Evolutionary conservation across 495 filamentous ascomycete genomes (phyloP).

Genomic region (Penicillium bialowiezense): DNA sequence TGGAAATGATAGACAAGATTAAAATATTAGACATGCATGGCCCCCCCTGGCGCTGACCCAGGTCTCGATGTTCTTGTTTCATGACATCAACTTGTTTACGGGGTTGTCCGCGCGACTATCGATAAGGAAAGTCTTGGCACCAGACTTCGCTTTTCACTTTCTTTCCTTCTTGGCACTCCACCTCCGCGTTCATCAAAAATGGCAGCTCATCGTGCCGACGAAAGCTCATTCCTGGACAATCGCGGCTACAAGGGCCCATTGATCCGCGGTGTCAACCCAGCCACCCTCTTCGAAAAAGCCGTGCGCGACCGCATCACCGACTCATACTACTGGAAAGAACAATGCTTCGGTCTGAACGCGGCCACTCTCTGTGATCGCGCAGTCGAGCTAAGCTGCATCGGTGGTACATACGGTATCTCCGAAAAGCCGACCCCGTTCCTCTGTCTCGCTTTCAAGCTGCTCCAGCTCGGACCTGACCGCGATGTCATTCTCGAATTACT

Average conservation of each 20-base stretch:
- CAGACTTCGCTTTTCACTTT: constrained; percentile 12
- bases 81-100: constrained; percentile 31
- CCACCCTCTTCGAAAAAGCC: constrained; percentile 85
- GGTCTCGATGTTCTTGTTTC: constrained; percentile 21
- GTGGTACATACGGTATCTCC: constrained; percentile 76
- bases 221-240: constrained; percentile 73
- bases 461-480: constrained; percentile 78
- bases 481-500: constrained; percentile 83
- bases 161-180: not conserved
- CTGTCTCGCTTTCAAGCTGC: constrained; percentile 90
- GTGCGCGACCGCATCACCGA: constrained; percentile 93
- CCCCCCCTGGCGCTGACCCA: not conserved
- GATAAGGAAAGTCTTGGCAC: constrained; percentile 37
- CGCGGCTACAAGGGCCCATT: constrained; percentile 68
- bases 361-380: constrained; percentile 88
- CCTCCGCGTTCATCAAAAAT: constrained; percentile 17
- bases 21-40: constrained; percentile 18
- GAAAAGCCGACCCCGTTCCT: constrained; percentile 91
- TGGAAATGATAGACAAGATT: constrained; percentile 11
- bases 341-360: constrained; percentile 93
- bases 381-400: constrained; percentile 75
- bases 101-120: constrained; percentile 46
- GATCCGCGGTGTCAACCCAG: constrained; percentile 79
- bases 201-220: constrained; percentile 65
- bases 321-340: constrained; percentile 97